Conservation (phyloP, 169 alveolate genomes). For the Perkinsus marinus region DNA sequence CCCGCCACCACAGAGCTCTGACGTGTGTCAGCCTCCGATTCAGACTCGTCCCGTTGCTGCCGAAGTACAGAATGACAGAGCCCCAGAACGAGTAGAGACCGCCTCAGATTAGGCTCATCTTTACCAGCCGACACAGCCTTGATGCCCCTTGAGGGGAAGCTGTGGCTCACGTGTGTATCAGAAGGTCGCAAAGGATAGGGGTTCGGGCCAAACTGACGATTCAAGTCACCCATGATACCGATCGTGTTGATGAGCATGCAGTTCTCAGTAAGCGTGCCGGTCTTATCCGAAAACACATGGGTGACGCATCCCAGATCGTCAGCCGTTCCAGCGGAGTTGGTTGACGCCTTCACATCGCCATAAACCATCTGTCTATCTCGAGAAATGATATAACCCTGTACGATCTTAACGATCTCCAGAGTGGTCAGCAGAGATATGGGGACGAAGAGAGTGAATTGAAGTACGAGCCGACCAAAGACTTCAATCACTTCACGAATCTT, state of each 20-base stretch:
- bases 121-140: no score
- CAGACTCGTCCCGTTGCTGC: no score
- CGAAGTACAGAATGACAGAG: not conserved
- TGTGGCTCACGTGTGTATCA: not conserved
- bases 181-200: no score
- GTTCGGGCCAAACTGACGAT: not conserved
- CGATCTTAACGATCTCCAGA: constrained; percentile 49
- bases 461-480: constrained; percentile 56
- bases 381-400: constrained; percentile 51
- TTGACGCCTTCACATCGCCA: constrained; percentile 46
- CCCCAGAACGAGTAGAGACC: not conserved
- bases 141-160: no score
- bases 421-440: constrained; percentile 55
- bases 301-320: constrained; percentile 92
- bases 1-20: no score
- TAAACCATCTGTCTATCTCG: constrained; percentile 42
- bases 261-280: constrained; percentile 95
- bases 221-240: not conserved
- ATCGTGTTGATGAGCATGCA: constrained; percentile 72
- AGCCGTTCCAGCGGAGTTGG: constrained; percentile 56
- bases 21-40: no score
- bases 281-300: constrained; percentile 90
- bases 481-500: no score
- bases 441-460: constrained; percentile 60
- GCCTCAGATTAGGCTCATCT: no score